A percentile compares a stretch with the other conserved stretches of the same genome.
phyloP scores from a whole-genome alignment of 345 rosid species.

The Isatis tinctoria region DNA sequence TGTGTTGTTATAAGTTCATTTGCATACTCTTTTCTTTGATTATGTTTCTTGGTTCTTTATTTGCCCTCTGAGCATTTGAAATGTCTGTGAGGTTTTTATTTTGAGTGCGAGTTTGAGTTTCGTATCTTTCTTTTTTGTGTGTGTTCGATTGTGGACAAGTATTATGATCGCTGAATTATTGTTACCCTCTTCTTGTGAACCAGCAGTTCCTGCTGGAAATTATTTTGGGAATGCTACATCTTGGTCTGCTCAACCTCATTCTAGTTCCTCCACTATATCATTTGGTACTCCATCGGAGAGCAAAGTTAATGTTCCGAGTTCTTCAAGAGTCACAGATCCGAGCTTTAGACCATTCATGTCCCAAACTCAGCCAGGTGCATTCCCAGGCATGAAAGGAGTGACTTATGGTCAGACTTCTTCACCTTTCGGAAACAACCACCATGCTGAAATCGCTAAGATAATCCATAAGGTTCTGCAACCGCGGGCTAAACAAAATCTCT shows the following conservation, averaged over 20 bases:
- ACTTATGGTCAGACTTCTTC: slow-evolving; percentile 52
- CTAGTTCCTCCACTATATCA: slow-evolving; percentile 42
- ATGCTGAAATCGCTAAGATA: slow-evolving; percentile 70
- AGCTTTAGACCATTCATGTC: slow-evolving; percentile 53
- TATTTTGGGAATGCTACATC: slow-evolving; percentile 54
- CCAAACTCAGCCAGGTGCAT: slow-evolving; percentile 48
- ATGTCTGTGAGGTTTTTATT: not conserved
- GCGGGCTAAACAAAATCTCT: slow-evolving; percentile 56
- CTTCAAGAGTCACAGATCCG: slow-evolving; percentile 51
- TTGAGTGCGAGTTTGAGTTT: not conserved
- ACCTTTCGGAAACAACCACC: slow-evolving; percentile 42
- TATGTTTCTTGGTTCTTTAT: not conserved
- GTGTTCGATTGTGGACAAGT: not conserved
- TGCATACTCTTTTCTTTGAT: not conserved
- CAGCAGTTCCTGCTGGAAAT: slow-evolving; percentile 48
- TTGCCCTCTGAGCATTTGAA: not conserved
- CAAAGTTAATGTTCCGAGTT: slow-evolving; percentile 45
- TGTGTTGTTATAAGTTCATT: not conserved
- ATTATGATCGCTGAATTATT: not conserved
- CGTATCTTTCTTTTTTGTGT: not conserved
- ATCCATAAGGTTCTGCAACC: slow-evolving; percentile 75
- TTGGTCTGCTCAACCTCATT: slow-evolving; percentile 71
- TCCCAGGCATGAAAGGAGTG: slow-evolving; percentile 50
- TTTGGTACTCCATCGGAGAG: slow-evolving; percentile 49
- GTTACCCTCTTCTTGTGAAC: slow-evolving; percentile 6